Evolutionary conservation across 768 basidiomycete species (phyloP).

Genomic region (Termitomyces sp.): DNA sequence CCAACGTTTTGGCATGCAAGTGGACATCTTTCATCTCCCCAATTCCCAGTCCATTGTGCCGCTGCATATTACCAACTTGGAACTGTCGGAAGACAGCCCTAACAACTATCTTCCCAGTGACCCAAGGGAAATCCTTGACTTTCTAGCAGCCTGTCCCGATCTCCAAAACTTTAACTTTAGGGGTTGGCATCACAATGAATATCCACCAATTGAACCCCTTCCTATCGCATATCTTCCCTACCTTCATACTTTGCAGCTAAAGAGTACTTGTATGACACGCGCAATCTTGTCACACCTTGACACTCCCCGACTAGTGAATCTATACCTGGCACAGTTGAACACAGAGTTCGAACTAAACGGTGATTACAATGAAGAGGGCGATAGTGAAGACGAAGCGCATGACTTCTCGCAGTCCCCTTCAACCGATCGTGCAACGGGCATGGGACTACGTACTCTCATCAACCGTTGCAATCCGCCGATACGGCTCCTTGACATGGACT

Average conservation of each 20-base stretch:
- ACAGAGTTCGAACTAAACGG: constrained; percentile 45
- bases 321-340: constrained; percentile 64
- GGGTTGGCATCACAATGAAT: constrained; percentile 46
- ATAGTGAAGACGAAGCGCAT: constrained; percentile 66
- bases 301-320: constrained; percentile 51
- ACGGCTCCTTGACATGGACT: constrained; percentile 68
- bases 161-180: constrained; percentile 54
- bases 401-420: constrained; percentile 76
- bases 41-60: constrained; percentile 33
- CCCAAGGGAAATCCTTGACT: constrained; percentile 47
- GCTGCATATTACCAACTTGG: constrained; percentile 51
- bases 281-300: constrained; percentile 59
- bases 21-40: constrained; percentile 48
- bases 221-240: constrained; percentile 49
- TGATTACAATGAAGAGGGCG: constrained; percentile 46
- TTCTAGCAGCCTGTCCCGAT: constrained; percentile 55
- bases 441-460: constrained; percentile 69
- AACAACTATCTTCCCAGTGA: constrained; percentile 29
- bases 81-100: constrained; percentile 45
- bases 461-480: constrained; percentile 58
- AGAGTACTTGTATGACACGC: constrained; percentile 57
- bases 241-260: constrained; percentile 52
- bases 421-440: constrained; percentile 74
- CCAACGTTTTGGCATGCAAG: constrained; percentile 35
- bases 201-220: constrained; percentile 22